A percentile compares a stretch with the other conserved stretches of the same genome.
These are phyloP conservation scores for Salvia splendens DNA, from an alignment of 257 asterid genomes.

Conservation along the genomic window DNA sequence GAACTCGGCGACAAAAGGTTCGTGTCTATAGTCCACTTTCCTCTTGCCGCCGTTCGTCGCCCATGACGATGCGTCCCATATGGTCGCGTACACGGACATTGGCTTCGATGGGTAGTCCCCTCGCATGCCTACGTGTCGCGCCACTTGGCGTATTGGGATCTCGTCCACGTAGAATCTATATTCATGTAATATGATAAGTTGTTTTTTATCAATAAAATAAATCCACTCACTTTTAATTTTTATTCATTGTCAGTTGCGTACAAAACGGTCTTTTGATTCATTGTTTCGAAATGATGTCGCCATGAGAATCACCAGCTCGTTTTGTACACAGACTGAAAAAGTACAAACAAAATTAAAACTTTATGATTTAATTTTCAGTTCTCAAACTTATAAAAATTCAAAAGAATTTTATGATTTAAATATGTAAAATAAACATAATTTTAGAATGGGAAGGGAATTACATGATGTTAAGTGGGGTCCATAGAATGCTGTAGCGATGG, in stretches of 20 bases:
- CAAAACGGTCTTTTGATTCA: no score
- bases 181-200: not conserved
- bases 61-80: constrained; percentile 97
- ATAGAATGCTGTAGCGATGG: constrained; percentile 86
- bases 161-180: constrained; percentile 79
- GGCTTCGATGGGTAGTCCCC: constrained; percentile 92
- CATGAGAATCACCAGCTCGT: no score
- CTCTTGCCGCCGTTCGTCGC: constrained; percentile 88
- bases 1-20: constrained; percentile 76
- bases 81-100: constrained; percentile 89
- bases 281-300: no score
- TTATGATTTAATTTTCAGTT: no score
- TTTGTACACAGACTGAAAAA: no score
- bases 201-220: no score
- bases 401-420: no score
- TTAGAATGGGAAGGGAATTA: constrained; percentile 1
- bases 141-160: constrained; percentile 71
- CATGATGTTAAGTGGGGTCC: constrained; percentile 78
- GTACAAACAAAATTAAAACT: no score
- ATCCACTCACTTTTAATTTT: no score
- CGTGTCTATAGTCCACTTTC: constrained; percentile 64
- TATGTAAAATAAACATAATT: no score
- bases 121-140: constrained; percentile 48
- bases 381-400: no score
- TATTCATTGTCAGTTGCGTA: no score